Conservation (phyloP, 129 eudicot species). For the Saussurea involucrata region DNA sequence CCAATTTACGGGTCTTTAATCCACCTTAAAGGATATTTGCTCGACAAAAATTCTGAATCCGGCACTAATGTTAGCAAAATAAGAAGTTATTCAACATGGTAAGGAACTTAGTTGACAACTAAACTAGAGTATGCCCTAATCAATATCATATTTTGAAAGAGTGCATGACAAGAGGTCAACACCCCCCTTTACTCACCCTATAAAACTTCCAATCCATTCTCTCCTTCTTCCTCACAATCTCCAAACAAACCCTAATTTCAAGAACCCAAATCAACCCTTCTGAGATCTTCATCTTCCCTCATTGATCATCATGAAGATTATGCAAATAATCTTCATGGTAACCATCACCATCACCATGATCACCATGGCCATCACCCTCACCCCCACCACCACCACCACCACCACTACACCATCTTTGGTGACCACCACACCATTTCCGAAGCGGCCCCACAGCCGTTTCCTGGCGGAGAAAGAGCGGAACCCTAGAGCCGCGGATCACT, state of each 20-base stretch:
- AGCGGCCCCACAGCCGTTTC: slow-evolving; percentile 44
- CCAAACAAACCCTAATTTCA: not conserved
- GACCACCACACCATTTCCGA: slow-evolving; percentile 6
- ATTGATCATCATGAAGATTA: slow-evolving; percentile 15
- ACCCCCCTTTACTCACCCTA: slow-evolving; percentile 19
- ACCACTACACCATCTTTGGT: not conserved
- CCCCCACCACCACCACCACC: slow-evolving; percentile 26
- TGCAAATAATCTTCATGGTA: slow-evolving; percentile 38
- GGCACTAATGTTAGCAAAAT: not conserved
- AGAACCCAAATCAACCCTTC: not conserved
- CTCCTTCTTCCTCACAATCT: slow-evolving; percentile 5
- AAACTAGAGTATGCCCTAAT: slow-evolving; percentile 24
- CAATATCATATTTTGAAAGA: slow-evolving; percentile 15
- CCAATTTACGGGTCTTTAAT: not conserved
- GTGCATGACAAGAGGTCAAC: slow-evolving; percentile 24
- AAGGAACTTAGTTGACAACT: slow-evolving; percentile 25
- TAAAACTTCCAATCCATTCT: slow-evolving; percentile 12
- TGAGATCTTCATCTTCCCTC: not conserved
- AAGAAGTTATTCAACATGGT: not conserved
- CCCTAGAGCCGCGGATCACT: slow-evolving; percentile 61
- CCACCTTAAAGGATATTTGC: not conserved
- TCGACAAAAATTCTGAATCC: not conserved
- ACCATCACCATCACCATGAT: slow-evolving; percentile 39
- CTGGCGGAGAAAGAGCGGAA: slow-evolving; percentile 38
- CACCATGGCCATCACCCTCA: slow-evolving; percentile 25